Base-by-base conservation (phyloP, 768 basidiomycete genomes). In the Boletus sp. region DNA sequence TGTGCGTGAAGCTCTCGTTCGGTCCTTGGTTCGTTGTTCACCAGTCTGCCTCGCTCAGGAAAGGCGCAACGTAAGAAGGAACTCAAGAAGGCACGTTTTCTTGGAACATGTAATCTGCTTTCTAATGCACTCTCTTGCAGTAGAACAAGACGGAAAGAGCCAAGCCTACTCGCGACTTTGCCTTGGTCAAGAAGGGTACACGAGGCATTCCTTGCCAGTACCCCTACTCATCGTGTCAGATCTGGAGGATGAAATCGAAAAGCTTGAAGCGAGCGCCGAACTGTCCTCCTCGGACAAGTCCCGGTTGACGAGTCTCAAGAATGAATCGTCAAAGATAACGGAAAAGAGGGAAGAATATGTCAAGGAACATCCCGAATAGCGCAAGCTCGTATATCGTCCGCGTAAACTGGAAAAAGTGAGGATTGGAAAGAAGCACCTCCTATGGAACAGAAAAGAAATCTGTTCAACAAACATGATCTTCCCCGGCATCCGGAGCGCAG, bases 111-210 rank as follows among this genome's bases (percentile, higher is more conserved):
- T 42, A 45, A 50, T 17, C 52, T 20, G 28, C 28, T 48, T n/a
- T 53, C 52, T 62, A 42, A 63, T 55, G 41, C 50, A 35, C 52
- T 52, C 50, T 54, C 63, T 50, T 79, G 73, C 73, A 85, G 82
- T 87, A 95, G 93, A 96, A 98, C 80, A 98, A 97, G 78, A 75
- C 87, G 70, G 86, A 83, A 54, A 80, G 95, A 54, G 74, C 82
- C 49, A 94, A 95, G 74, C n/a, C n/a, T n/a, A 75, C 85, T 15
- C 83, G 92, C 62, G 94, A 98, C 68, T 86, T 94, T 69, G 80
- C 90, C n/a, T 79, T 92, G 32, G 89, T 97, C 41, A 98, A 98
- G 80, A 94, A 93, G 73, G 94, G 97, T 67, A 97, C 94, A 4
- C 76, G 80, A 71, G 92, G 94, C 30, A 29, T 28, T 52, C 30